Percentiles rank a stretch among this genome's conserved stretches.
phyloP scores from a whole-genome alignment of 1,284 basidiomycete species.

The Apiotrichum brassicae region DNA sequence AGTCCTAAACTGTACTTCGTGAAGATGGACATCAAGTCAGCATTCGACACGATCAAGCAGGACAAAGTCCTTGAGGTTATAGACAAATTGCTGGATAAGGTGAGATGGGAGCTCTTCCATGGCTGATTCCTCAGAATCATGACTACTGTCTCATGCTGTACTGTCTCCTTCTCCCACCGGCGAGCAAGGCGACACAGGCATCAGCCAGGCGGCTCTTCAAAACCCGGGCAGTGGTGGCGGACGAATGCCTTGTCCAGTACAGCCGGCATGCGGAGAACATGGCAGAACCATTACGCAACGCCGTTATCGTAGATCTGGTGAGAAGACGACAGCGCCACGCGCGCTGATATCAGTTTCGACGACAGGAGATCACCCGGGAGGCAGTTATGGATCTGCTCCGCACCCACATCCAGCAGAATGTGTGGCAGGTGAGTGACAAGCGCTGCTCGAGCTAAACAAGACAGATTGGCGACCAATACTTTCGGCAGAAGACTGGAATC shows the following conservation, averaged over 20 bases:
- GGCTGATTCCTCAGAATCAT: slow-evolving; percentile 29
- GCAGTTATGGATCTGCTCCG: slow-evolving; percentile 68
- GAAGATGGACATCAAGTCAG: slow-evolving; percentile 90
- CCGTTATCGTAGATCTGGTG: slow-evolving; percentile 80
- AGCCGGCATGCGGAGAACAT: slow-evolving; percentile 49
- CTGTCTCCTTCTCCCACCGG: slow-evolving; percentile 35
- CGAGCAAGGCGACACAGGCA: slow-evolving; percentile 30
- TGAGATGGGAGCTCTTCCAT: no score
- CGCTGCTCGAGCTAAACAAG: not conserved
- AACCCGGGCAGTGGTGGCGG: slow-evolving; percentile 24
- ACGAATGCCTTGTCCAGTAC: slow-evolving; percentile 15
- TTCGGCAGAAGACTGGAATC: slow-evolving; percentile 76
- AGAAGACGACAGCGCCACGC: slow-evolving; percentile 2
- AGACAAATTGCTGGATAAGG: slow-evolving; percentile 64
- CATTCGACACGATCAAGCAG: slow-evolving; percentile 96
- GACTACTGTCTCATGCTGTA: slow-evolving; percentile 38
- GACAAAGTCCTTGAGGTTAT: slow-evolving; percentile 74
- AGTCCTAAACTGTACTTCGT: slow-evolving; percentile 88
- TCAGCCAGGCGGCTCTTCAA: slow-evolving; percentile 34
- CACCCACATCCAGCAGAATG: slow-evolving; percentile 84
- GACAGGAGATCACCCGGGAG: slow-evolving; percentile 44
- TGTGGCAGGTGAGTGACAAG: slow-evolving; percentile 63
- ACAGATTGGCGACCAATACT: slow-evolving; percentile 34
- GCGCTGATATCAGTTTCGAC: slow-evolving; percentile 21
- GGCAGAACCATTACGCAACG: slow-evolving; percentile 64